These are phyloP conservation scores for Tagetes patula DNA, from an alignment of 129 eudicot genomes.

Conservation along the genomic window DNA sequence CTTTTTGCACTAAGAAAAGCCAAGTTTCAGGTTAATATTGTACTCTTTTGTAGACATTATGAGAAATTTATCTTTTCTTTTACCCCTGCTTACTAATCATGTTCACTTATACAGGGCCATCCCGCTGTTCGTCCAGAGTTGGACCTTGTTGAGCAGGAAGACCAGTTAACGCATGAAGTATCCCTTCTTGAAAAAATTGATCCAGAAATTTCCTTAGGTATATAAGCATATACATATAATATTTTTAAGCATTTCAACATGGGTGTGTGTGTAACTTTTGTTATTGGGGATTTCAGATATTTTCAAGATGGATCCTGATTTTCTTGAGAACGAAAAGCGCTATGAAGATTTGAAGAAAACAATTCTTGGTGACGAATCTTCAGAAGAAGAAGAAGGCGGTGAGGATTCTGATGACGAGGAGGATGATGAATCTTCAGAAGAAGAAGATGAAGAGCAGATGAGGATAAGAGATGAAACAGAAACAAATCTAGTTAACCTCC, in stretches of 20 bases:
- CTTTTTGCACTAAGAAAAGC: slow-evolving; percentile 89
- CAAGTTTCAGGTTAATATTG: slow-evolving; percentile 72
- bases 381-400: slow-evolving; percentile 63
- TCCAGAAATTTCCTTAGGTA: slow-evolving; percentile 78
- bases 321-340: slow-evolving; percentile 65
- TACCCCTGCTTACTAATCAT: neutral
- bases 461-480: slow-evolving; percentile 86
- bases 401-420: slow-evolving; percentile 58
- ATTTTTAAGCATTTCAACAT: neutral
- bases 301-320: slow-evolving; percentile 77
- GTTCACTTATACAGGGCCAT: slow-evolving; percentile 55
- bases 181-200: slow-evolving; percentile 77
- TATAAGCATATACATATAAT: neutral
- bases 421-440: slow-evolving; percentile 65
- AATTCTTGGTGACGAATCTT: slow-evolving; percentile 86
- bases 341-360: slow-evolving; percentile 87
- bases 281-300: slow-evolving; percentile 49
- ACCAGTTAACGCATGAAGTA: slow-evolving; percentile 86
- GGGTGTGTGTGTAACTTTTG: slow-evolving; percentile 1
- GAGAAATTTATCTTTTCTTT: slow-evolving; percentile 1
- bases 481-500: slow-evolving; percentile 79
- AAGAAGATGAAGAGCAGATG: slow-evolving; percentile 86
- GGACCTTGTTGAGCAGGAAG: slow-evolving; percentile 93
- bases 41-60: neutral
- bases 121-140: slow-evolving; percentile 94